Evolutionary conservation across 371 early-diverging fungal species (phyloP), one percentile per base, ranked within the genome.

Genomic region (Phascolomyces articulosus): DNA sequence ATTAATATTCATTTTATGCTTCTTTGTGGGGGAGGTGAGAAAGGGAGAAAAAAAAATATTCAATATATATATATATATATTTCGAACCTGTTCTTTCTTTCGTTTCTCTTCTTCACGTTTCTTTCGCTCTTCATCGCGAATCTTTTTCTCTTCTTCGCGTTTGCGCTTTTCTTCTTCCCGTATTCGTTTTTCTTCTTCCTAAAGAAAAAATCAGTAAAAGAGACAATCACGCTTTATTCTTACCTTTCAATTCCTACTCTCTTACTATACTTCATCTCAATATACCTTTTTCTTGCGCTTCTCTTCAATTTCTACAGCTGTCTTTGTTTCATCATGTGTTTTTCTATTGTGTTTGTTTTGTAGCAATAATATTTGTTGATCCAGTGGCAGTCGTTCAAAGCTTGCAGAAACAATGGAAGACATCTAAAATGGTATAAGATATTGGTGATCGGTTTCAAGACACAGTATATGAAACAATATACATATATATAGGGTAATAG

Each of bases 31-130:
- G 0, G 11, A 34, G 6, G 9, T 2, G 11, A 34, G 6, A 34
- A 34, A n/a, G n/a, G n/a, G n/a, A n/a, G n/a, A n/a, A n/a, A n/a
- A n/a, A n/a, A n/a, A n/a, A n/a, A n/a, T n/a, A n/a, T n/a, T n/a
- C n/a, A n/a, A n/a, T n/a, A n/a, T n/a, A n/a, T n/a, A n/a, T n/a
- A n/a, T n/a, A n/a, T n/a, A n/a, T n/a, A n/a, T 10, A 11, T 11
- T 11, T 41, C 21, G 16, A 48, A 69, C 78, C 65, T 68, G 78
- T 70, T 67, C 70, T 48, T 70, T 82, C 54, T 71, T 72, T 67
- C 67, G 71, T 67, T 69, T 69, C 61, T 79, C 81, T 24, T 79
- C 84, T 26, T 75, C 72, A 7, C 64, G 67, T 51, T 68, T 76
- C 53, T 71, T 76, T 21, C 70, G 64, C 38, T 82, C 78, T 9